Evolutionary conservation across 768 basidiomycete genomes (phyloP), one percentile per base, ranked within the genome.

Genomic region (Dacryopinax spathularia): DNA sequence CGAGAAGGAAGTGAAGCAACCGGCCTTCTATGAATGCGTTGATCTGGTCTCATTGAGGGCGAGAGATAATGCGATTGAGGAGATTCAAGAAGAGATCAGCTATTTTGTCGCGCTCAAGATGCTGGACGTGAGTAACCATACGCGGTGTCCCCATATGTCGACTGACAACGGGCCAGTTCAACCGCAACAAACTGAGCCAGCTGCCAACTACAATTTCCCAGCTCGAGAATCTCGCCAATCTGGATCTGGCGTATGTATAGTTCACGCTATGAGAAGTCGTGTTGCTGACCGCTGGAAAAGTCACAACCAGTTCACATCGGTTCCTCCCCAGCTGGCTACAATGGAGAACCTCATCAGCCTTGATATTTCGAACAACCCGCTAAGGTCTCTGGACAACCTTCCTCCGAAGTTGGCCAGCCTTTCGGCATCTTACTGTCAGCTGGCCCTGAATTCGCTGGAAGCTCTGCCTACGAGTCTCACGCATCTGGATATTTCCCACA

Each of bases 171-270:
- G 7, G 48, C 25, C 48, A 56, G 48, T 20, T 56, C 3, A 56
- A 56, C 20, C 48, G 48, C 48, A 56, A 56, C 48, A 56, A 56
- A 31, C 48, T 56, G 48, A 56, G 48, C 48, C 25, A 56, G 48
- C 29, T 56, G 25, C 48, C 48, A 29, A 22, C 48, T 29, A 56
- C 13, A 5, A 27, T 56, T 29, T 3, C 6, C 29, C 25, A 56
- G 29, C 25, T 56, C 25, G 10, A 27, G 18, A 56, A 29, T 20
- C 22, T 56, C 18, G 7, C 20, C 3, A 56, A 56, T 56, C 29
- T 56, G 13, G 48, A 56, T 20, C 48, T 56, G 3, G 48, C 48
- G 48, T 56, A 20, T 10, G 48, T 56, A 3, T 9, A 56, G 20
- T 27, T 25, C 13, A 5, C 6, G 10, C 48, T 27, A 27, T 56